A percentile compares a stretch with the other conserved stretches of the same genome.
phyloP scores from a whole-genome alignment of 2,329 filamentous ascomycete species.

The Lasiodiplodia sp. region DNA sequence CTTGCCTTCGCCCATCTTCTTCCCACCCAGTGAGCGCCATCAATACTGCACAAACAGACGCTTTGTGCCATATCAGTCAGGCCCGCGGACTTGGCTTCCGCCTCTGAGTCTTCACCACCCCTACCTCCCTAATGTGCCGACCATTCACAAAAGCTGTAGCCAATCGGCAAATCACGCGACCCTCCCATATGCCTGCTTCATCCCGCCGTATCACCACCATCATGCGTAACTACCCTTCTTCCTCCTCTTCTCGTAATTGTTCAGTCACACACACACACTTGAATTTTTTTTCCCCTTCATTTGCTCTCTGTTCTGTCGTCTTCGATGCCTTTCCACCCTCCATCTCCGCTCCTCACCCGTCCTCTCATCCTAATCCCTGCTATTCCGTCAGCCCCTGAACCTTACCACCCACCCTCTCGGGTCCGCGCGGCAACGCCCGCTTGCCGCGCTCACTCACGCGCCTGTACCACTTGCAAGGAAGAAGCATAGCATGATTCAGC shows the following conservation, averaged over 20 bases:
- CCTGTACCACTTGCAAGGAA: neutral
- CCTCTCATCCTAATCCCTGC: neutral
- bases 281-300: neutral
- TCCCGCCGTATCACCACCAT: slow-evolving; percentile 2
- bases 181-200: slow-evolving; percentile 12
- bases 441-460: neutral
- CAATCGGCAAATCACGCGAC: slow-evolving; percentile 15
- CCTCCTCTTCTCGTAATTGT: neutral
- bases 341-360: neutral
- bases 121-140: neutral
- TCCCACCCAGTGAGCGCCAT: slow-evolving; percentile 4
- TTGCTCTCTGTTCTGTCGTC: neutral
- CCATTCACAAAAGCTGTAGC: neutral
- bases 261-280: neutral
- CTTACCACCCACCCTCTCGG: slow-evolving; percentile 10
- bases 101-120: neutral
- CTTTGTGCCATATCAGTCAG: neutral
- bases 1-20: neutral
- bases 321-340: neutral
- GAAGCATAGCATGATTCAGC: neutral
- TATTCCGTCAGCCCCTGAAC: neutral
- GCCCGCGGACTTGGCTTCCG: neutral
- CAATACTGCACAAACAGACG: neutral
- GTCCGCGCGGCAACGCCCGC: slow-evolving; percentile 12
- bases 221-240: neutral